These are phyloP conservation scores for Salix purpurea DNA, from an alignment of 345 rosid genomes.

Conservation along the genomic window DNA sequence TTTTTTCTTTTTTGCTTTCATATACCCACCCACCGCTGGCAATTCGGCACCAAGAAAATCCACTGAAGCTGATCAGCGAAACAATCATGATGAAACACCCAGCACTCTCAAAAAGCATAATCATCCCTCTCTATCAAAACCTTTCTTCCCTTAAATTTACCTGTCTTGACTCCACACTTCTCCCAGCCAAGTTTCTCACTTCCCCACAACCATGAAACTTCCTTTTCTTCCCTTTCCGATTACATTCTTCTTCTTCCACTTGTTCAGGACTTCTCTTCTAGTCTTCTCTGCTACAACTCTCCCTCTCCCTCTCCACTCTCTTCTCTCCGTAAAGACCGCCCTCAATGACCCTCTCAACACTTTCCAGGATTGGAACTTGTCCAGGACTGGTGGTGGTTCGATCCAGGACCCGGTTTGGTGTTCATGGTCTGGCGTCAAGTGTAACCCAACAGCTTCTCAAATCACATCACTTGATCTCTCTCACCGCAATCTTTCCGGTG, in stretches of 20 bases:
- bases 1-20: not conserved
- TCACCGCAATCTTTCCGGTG: constrained; percentile 61
- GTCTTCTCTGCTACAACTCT: constrained; percentile 29
- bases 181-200: constrained; percentile 30
- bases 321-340: constrained; percentile 67
- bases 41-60: constrained; percentile 12
- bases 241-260: constrained; percentile 32
- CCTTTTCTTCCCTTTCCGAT: constrained; percentile 33
- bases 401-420: constrained; percentile 56
- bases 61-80: constrained; percentile 23
- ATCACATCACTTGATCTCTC: constrained; percentile 78
- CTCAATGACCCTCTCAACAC: constrained; percentile 50
- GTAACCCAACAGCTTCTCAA: constrained; percentile 48
- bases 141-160: constrained; percentile 53
- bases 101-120: constrained; percentile 47
- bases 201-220: constrained; percentile 48
- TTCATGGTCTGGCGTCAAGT: constrained; percentile 78
- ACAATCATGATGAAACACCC: constrained; percentile 54
- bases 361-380: constrained; percentile 69
- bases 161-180: constrained; percentile 22
- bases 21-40: constrained; percentile 12
- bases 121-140: constrained; percentile 34
- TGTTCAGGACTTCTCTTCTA: constrained; percentile 31
- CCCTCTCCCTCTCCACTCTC: constrained; percentile 62
- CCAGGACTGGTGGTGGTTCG: constrained; percentile 19